A percentile compares a stretch with the other conserved stretches of the same genome.
phyloP scores from a whole-genome alignment of 2,329 filamentous ascomycete genomes.

The Rhinocladiella similis region DNA sequence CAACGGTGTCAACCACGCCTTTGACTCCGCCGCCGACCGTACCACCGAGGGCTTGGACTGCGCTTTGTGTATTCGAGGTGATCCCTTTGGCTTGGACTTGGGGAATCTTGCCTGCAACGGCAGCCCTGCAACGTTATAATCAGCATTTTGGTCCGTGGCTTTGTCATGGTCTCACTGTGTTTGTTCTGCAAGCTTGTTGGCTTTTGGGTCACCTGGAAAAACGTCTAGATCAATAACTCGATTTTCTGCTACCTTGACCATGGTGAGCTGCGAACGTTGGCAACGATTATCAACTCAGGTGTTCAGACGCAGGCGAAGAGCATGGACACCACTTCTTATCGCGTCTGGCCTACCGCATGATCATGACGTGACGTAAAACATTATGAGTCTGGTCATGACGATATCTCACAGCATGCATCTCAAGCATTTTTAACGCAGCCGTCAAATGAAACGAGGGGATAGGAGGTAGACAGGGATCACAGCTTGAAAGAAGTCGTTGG shows the following conservation, averaged over 20 bases:
- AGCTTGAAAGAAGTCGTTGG: not conserved
- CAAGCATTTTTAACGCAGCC: not conserved
- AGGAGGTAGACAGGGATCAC: not conserved
- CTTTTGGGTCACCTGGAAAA: constrained; percentile 23
- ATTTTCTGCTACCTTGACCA: constrained; percentile 29
- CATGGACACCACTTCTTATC: not conserved
- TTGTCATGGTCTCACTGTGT: constrained; percentile 12
- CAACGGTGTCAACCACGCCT: constrained; percentile 25
- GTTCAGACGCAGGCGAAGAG: not conserved
- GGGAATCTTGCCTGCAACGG: constrained; percentile 20
- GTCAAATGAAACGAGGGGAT: not conserved
- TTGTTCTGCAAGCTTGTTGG: constrained; percentile 18
- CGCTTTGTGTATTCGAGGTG: constrained; percentile 22
- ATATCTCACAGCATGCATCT: not conserved
- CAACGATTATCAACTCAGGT: not conserved
- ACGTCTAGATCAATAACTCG: constrained; percentile 26
- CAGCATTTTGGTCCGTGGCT: too few relatives aligned
- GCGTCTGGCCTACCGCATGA: not conserved
- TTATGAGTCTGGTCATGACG: constrained; percentile 9
- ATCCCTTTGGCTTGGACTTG: constrained; percentile 20
- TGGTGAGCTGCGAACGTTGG: constrained; percentile 31
- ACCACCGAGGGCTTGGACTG: constrained; percentile 23
- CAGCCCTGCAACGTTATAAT: constrained; percentile 5
- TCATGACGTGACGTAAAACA: constrained; percentile 2
- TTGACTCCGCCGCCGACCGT: constrained; percentile 25